These are phyloP conservation scores for Endocladia muricata DNA, from an alignment of 31 red algal genomes.

Conservation along the genomic window DNA sequence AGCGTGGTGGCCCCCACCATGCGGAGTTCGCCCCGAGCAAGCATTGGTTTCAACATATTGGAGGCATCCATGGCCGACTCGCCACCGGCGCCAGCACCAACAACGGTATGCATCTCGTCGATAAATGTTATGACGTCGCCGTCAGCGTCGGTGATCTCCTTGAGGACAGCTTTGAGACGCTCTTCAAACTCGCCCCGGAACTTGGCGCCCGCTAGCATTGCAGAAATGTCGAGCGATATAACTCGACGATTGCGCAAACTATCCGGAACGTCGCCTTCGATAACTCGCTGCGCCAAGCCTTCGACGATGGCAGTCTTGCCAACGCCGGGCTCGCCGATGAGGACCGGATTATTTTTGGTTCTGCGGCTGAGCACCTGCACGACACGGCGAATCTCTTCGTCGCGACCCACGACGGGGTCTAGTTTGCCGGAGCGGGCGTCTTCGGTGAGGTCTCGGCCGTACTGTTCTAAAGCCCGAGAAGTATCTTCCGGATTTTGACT, in stretches of 20 bases:
- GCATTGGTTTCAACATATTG: slow-evolving; percentile 97
- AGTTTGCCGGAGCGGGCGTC: slow-evolving; percentile 38
- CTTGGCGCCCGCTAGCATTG: slow-evolving; percentile 26
- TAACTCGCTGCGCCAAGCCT: slow-evolving; percentile 57
- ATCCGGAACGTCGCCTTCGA: slow-evolving; percentile 52
- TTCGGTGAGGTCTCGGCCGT: slow-evolving; percentile 49
- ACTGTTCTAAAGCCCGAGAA: slow-evolving; percentile 44
- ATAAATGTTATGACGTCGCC: slow-evolving; percentile 69
- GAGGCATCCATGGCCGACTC: slow-evolving; percentile 99
- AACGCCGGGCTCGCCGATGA: slow-evolving; percentile 75
- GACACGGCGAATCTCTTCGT: slow-evolving; percentile 65
- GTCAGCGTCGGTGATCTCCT: slow-evolving; percentile 58
- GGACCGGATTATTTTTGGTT: slow-evolving; percentile 80
- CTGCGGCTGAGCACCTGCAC: slow-evolving; percentile 57
- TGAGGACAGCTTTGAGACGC: slow-evolving; percentile 74
- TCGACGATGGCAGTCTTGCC: slow-evolving; percentile 83
- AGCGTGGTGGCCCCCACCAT: slow-evolving; percentile 99
- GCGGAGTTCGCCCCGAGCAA: slow-evolving; percentile 95
- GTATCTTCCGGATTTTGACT: not conserved
- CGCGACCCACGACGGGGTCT: slow-evolving; percentile 76
- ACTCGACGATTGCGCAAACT: slow-evolving; percentile 45
- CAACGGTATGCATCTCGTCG: slow-evolving; percentile 78
- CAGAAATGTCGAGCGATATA: slow-evolving; percentile 29
- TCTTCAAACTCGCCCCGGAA: slow-evolving; percentile 66
- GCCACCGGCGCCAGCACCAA: slow-evolving; percentile 55